Evolutionary conservation across 768 basidiomycete species (phyloP).

Genomic region (Rhodotorula toruloides): DNA sequence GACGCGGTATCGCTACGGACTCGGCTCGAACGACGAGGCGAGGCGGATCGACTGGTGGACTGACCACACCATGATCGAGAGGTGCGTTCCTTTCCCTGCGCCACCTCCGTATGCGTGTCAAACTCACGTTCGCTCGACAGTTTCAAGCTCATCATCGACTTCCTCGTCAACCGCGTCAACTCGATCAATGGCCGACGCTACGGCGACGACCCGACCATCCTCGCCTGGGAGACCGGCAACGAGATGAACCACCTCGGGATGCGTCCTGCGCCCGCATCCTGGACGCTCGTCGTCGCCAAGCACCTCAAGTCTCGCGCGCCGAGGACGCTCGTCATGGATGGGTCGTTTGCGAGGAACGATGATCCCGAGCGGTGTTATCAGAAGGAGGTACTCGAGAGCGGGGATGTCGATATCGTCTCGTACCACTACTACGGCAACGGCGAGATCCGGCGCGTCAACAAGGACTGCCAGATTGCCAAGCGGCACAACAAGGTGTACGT

Average conservation of each 20-base stretch:
- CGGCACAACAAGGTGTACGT: conserved; percentile 40
- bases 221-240: conserved; percentile 44
- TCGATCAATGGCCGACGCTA: conserved; percentile 40
- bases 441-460: conserved; percentile 37
- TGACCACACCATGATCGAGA: conserved; percentile 35
- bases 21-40: conserved; percentile 30
- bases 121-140: too few species aligned
- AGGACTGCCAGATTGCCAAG: conserved; percentile 37
- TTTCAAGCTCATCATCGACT: conserved; percentile 41
- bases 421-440: conserved; percentile 32
- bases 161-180: conserved; percentile 41
- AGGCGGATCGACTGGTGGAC: conserved; percentile 37
- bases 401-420: conserved; percentile 33
- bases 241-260: conserved; percentile 39
- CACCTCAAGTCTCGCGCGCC: conserved; percentile 42
- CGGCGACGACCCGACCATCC: conserved; percentile 40
- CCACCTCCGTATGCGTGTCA: not conserved
- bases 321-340: conserved; percentile 42
- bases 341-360: conserved; percentile 39
- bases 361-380: conserved; percentile 33
- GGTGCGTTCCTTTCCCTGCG: too few species aligned
- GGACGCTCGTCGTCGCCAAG: conserved; percentile 38
- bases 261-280: conserved; percentile 37
- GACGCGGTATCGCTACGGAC: conserved; percentile 26
- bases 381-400: conserved; percentile 33